A percentile compares a stretch with the other conserved stretches of the same genome.
Conservation (phyloP, 768 basidiomycete genomes). For the Suillus subluteus region DNA sequence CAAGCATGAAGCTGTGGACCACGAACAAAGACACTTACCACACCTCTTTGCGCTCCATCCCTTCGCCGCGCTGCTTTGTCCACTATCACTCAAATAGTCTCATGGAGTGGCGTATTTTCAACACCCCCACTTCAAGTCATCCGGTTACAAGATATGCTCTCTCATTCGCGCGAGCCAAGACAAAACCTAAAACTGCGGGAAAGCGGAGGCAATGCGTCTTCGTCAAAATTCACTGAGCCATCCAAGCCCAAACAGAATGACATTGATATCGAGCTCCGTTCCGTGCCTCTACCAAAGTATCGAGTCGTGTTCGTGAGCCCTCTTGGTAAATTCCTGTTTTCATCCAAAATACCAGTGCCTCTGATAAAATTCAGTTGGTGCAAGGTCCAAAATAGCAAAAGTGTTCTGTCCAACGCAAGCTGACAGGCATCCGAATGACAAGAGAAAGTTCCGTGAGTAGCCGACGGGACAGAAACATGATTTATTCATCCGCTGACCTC, state of each 20-base stretch:
- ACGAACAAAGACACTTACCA: conserved; percentile 2
- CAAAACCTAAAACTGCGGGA: neutral
- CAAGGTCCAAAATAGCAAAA: conserved; percentile 4
- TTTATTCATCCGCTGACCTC: neutral
- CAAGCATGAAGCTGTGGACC: neutral
- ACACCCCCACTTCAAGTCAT: neutral
- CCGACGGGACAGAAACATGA: neutral
- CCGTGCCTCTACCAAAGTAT: conserved; percentile 8
- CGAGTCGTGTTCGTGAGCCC: conserved; percentile 6
- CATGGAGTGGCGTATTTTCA: conserved; percentile 1
- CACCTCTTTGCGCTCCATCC: neutral
- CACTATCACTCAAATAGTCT: conserved; percentile 5
- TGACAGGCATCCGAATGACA: neutral
- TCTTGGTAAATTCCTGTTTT: neutral
- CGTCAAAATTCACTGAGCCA: neutral
- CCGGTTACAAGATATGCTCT: neutral
- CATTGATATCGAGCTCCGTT: neutral
- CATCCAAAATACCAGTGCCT: too few relatives aligned
- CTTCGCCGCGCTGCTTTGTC: neutral
- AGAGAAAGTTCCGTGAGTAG: conserved; percentile 4
- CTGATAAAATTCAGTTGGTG: neutral
- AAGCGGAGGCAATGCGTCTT: neutral
- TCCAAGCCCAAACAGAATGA: conserved; percentile 2
- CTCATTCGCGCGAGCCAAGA: neutral
- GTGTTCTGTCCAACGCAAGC: neutral